Evolutionary conservation across 768 basidiomycete genomes (phyloP).

Genomic region (Clitopilus passeckerianus): DNA sequence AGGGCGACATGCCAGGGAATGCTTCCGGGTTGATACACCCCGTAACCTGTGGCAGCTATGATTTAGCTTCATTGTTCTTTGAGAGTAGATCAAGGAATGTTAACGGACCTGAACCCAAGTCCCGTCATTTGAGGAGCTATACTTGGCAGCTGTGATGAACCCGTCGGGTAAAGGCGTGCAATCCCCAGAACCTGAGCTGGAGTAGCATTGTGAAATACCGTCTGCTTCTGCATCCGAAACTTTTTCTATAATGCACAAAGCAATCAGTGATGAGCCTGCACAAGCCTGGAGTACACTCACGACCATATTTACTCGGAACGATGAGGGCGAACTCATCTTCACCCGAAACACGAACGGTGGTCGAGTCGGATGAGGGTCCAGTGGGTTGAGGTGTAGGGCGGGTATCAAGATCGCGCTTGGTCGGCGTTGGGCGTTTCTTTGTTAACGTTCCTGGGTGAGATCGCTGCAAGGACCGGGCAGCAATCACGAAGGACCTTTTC

Average conservation of each 20-base stretch:
- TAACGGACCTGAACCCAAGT: slow-evolving; percentile 13
- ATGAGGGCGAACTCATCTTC: slow-evolving; percentile 13
- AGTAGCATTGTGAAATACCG: slow-evolving; percentile 12
- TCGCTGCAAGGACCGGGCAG: not conserved
- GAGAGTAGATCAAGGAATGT: not conserved
- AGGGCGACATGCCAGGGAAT: slow-evolving; percentile 9
- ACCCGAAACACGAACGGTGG: slow-evolving; percentile 13
- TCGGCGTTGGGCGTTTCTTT: not conserved
- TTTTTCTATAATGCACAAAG: slow-evolving; percentile 4
- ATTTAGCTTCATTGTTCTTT: not conserved
- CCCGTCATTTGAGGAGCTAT: slow-evolving; percentile 10
- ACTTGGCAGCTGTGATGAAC: slow-evolving; percentile 13
- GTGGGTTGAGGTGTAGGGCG: slow-evolving; percentile 16
- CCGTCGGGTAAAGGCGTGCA: slow-evolving; percentile 10
- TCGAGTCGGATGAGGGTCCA: slow-evolving; percentile 13
- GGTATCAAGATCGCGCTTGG: slow-evolving; percentile 1
- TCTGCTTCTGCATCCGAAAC: slow-evolving; percentile 15
- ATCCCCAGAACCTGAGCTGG: slow-evolving; percentile 1
- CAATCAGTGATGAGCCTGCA: not conserved
- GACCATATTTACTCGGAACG: slow-evolving; percentile 8
- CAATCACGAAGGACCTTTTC: not conserved
- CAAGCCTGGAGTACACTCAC: not conserved
- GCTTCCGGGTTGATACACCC: slow-evolving; percentile 14
- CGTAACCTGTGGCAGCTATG: slow-evolving; percentile 10
- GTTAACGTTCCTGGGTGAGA: not conserved